Conservation (phyloP, 208 protist species). For the Leishmania arabica region DNA sequence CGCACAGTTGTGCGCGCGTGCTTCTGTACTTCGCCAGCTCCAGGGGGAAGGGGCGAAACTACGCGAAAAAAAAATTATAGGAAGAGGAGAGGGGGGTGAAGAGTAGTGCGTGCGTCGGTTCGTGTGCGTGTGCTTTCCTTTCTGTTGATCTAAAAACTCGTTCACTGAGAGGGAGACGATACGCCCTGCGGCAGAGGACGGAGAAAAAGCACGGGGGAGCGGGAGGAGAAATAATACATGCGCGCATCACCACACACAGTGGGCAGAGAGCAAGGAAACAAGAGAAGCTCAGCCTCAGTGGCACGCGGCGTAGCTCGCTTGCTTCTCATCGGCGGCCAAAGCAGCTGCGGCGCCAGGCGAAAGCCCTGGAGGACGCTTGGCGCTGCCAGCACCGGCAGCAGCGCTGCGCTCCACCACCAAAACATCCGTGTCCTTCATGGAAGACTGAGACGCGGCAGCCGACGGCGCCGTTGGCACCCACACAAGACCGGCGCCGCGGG, state of each 20-base stretch:
- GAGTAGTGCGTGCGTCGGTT: not conserved
- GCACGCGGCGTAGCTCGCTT: conserved; percentile 31
- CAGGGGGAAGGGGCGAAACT: not conserved
- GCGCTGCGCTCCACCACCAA: conserved; percentile 10
- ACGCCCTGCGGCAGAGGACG: not conserved
- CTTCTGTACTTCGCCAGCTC: not conserved
- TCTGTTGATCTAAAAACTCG: not conserved
- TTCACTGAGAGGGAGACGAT: no score
- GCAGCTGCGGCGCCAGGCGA: conserved; percentile 38
- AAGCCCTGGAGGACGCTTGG: conserved; percentile 17
- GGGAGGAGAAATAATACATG: not conserved
- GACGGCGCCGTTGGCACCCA: conserved; percentile 38
- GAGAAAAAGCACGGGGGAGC: conserved; percentile 7
- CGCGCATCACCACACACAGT: not conserved
- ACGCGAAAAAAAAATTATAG: not conserved
- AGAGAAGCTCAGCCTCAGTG: not conserved
- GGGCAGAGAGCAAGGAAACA: not conserved
- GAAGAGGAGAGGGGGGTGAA: not conserved
- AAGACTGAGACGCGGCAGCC: not conserved
- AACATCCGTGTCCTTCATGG: conserved; percentile 19
- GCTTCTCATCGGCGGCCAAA: conserved; percentile 13
- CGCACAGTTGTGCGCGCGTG: not conserved
- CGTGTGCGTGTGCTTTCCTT: not conserved
- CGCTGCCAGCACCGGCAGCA: conserved; percentile 1
- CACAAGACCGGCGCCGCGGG: conserved; percentile 80